Evolutionary conservation across 2,329 filamentous ascomycete species (phyloP).

Genomic region (Cryphonectria nitschkei): DNA sequence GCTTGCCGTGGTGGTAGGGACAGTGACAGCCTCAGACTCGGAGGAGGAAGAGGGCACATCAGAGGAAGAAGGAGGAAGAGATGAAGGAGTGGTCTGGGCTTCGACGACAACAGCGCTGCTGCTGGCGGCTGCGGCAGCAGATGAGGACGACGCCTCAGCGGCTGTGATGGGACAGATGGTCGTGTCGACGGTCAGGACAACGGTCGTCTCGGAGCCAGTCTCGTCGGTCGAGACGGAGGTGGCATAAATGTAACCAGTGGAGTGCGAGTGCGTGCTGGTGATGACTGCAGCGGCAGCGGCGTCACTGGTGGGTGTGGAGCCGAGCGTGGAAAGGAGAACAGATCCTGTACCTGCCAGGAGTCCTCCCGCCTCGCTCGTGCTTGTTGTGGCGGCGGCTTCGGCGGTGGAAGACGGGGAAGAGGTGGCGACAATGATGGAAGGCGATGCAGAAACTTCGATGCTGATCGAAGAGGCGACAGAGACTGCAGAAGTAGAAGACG

Average conservation of each 20-base stretch:
- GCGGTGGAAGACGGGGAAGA: neutral
- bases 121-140: conserved; percentile 2
- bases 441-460: conserved; percentile 1
- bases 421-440: conserved; percentile 3
- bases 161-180: conserved; percentile 28
- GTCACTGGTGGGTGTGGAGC: conserved; percentile 9
- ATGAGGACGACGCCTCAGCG: conserved; percentile 20
- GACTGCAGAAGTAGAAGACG: conserved; percentile 14
- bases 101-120: conserved; percentile 11
- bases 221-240: conserved; percentile 22
- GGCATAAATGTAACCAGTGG: conserved; percentile 24
- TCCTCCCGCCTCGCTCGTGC: neutral
- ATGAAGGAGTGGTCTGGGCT: conserved; percentile 20
- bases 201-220: conserved; percentile 25
- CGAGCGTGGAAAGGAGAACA: conserved; percentile 23
- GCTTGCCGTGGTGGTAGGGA: neutral
- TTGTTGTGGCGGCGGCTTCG: conserved; percentile 11
- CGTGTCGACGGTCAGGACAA: conserved; percentile 23
- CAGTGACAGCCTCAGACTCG: neutral
- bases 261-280: conserved; percentile 19
- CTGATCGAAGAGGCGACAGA: neutral
- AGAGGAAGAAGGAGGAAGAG: conserved; percentile 7
- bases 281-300: conserved; percentile 3
- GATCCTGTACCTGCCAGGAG: conserved; percentile 19
- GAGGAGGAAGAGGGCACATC: neutral